Base-by-base conservation (phyloP, 2,329 filamentous ascomycete genomes). In the Fusarium sarcochroum region DNA sequence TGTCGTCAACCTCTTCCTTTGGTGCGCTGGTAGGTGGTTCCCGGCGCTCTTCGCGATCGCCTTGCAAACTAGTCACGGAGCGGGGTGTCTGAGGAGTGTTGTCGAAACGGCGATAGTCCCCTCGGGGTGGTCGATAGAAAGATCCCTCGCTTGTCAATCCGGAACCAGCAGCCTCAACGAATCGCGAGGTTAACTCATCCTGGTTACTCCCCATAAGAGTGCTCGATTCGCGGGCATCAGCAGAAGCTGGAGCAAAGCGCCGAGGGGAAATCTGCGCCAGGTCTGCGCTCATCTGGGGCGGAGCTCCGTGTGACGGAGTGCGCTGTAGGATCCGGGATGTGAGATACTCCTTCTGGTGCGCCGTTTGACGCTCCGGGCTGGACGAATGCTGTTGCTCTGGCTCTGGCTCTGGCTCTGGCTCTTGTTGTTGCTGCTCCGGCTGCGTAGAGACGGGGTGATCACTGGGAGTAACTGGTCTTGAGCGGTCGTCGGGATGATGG, bases 271-370 rank as follows among this genome's bases (percentile, higher is more conserved):
- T 80, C 56, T 77, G 80, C 56, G 71, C 84, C 75, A 77, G 80
- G 63, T 91, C 85, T 60, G 85, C 80, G 9, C 89, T 90, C 85
- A 91, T 90, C 75, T 89, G 85, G 38, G 89, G 89, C 35, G 89
- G 87, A 5, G 87, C 85, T 64, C 86, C 84, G 64, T 88, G 84
- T 8, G 89, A 89, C 1, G 88, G 85, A 11, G 84, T 88, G 69
- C 90, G 86, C 73, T 91, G 87, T 3, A 93, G 83, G 37, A 93
- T 79, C 60, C 89, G 85, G 30, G 90, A 89, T 8, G 90, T 92
- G 51, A 92, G 85, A 63, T 90, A 87, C 71, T 89, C 87, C 63
- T 88, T 90, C 73, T 90, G 89, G 35, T 84, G 81, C 15, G 78
- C 74, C 30, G 80, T 81, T 59, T 83, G 78, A 58, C 80, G 81